Conservation (phyloP, 2,329 filamentous ascomycete species). For the Colletotrichum gigasporum region DNA sequence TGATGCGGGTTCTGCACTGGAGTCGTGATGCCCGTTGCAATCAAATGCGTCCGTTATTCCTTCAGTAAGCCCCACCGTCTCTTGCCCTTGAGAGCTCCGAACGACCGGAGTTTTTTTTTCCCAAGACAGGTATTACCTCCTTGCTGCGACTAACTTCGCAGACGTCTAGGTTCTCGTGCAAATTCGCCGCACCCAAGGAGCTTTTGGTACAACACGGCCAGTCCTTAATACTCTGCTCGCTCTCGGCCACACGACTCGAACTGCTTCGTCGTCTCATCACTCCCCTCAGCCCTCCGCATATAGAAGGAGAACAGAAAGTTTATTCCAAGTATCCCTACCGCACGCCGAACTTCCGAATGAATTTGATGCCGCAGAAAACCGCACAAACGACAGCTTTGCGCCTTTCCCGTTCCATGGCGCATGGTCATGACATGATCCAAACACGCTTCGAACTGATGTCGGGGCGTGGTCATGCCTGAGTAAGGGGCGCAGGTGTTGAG, state of each 20-base stretch:
- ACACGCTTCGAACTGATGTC: not conserved
- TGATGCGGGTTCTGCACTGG: slow-evolving; percentile 15
- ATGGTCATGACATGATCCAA: not conserved
- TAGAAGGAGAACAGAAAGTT: slow-evolving; percentile 26
- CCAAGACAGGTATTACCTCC: slow-evolving; percentile 14
- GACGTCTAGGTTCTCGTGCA: slow-evolving; percentile 19
- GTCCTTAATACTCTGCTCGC: slow-evolving; percentile 5
- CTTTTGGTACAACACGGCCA: slow-evolving; percentile 21
- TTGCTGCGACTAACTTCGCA: slow-evolving; percentile 15
- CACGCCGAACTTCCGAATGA: slow-evolving; percentile 32
- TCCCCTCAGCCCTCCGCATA: slow-evolving; percentile 11
- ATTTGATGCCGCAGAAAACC: slow-evolving; percentile 28
- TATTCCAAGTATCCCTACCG: slow-evolving; percentile 31
- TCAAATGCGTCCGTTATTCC: slow-evolving; percentile 18
- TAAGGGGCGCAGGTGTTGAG: not conserved
- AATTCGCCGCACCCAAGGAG: slow-evolving; percentile 26
- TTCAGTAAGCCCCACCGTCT: not conserved
- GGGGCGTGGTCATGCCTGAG: not conserved
- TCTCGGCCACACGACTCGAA: not conserved
- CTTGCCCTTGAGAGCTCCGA: slow-evolving; percentile 12
- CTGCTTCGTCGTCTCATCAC: slow-evolving; percentile 16
- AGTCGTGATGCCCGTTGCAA: slow-evolving; percentile 17
- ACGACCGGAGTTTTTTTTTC: not conserved
- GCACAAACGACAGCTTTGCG: slow-evolving; percentile 16
- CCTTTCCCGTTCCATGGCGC: not conserved